phyloP scores from a whole-genome alignment of 192 early-diverging fungal genomes.

The Haplosporangium gracile region DNA sequence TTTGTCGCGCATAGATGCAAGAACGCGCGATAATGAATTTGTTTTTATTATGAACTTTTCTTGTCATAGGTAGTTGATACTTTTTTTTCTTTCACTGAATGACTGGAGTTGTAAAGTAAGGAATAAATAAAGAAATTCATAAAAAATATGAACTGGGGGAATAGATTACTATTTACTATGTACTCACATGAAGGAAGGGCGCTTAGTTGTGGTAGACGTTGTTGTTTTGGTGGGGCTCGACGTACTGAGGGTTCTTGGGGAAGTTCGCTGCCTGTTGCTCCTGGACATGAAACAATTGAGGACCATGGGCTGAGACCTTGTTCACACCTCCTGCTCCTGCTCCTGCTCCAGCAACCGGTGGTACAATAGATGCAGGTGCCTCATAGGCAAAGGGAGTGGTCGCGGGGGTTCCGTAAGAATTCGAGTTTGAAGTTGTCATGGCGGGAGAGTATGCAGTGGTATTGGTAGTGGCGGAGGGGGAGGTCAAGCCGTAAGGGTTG shows the following conservation, averaged over 20 bases:
- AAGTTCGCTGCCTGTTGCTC: background rate
- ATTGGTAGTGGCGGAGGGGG: conserved; percentile 9
- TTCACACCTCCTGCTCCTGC: background rate
- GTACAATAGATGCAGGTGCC: background rate
- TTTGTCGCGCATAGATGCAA: too few relatives aligned
- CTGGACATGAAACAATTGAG: conserved; percentile 5
- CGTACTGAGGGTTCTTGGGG: conserved; percentile 36
- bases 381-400: background rate
- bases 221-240: background rate
- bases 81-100: too few relatives aligned
- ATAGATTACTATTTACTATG: too few relatives aligned
- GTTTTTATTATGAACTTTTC: too few relatives aligned
- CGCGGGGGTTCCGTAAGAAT: conserved; percentile 4
- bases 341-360: background rate
- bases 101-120: too few relatives aligned
- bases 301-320: conserved; percentile 15
- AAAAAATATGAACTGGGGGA: too few relatives aligned
- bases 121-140: too few relatives aligned
- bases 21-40: too few relatives aligned
- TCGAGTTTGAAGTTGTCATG: conserved; percentile 6
- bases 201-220: conserved; percentile 19
- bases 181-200: too few relatives aligned
- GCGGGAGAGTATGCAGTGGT: conserved; percentile 5
- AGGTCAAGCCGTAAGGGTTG: conserved; percentile 1
- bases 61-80: too few relatives aligned